Conservation (phyloP, 192 early-diverging fungal species). For the Backusella psychrophila region DNA sequence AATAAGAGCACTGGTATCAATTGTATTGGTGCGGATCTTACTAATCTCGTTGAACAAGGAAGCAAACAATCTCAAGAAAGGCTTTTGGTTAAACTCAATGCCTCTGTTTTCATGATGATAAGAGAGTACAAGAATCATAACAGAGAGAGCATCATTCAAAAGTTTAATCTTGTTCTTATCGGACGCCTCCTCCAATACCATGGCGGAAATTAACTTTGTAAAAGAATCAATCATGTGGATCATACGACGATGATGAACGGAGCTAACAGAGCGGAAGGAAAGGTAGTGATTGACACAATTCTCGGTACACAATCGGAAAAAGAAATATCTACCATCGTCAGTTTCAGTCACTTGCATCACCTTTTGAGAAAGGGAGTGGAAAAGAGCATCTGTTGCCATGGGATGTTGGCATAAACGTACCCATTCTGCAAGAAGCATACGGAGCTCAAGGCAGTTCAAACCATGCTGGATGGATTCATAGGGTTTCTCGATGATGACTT, state of each 20-base stretch:
- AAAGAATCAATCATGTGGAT: constrained; percentile 91
- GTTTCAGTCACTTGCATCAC: constrained; percentile 52
- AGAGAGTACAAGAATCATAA: constrained; percentile 80
- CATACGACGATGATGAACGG: constrained; percentile 42
- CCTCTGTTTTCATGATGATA: constrained; percentile 78
- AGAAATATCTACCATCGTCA: constrained; percentile 78
- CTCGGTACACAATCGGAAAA: constrained; percentile 89
- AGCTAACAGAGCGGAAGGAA: constrained; percentile 45
- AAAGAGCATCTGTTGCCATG: constrained; percentile 66
- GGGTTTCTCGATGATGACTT: constrained; percentile 4
- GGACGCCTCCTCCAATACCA: constrained; percentile 55
- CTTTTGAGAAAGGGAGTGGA: constrained; percentile 54
- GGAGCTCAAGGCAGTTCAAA: constrained; percentile 42
- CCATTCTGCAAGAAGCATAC: constrained; percentile 77
- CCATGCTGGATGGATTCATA: constrained; percentile 27
- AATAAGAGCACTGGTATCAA: constrained; percentile 14
- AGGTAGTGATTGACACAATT: constrained; percentile 74
- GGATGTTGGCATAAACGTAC: constrained; percentile 69
- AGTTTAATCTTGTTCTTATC: constrained; percentile 61
- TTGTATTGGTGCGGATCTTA: constrained; percentile 1
- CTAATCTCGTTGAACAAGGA: constrained; percentile 77
- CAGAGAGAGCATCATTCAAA: constrained; percentile 80
- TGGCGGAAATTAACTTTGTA: constrained; percentile 77
- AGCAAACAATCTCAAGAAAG: constrained; percentile 88
- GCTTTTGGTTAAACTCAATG: constrained; percentile 82